Evolutionary conservation across 164 flowering plant species (phyloP).

Genomic region (Tetracentron sinense): DNA sequence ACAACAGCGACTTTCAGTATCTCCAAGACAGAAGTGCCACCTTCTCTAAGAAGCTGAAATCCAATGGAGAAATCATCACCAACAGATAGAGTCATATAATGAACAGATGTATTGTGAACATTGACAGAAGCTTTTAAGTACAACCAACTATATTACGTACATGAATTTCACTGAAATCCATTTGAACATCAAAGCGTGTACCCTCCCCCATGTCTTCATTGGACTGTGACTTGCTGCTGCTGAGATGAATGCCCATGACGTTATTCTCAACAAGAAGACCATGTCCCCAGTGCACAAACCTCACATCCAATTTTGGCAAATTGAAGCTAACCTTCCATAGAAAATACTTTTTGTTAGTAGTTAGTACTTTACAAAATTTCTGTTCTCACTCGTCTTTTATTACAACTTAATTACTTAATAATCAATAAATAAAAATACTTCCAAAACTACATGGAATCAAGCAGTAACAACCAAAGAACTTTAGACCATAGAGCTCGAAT

Average conservation of each 20-base stretch:
- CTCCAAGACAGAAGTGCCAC: constrained; percentile 70
- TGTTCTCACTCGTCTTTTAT: too few relatives aligned
- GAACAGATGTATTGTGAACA: neutral
- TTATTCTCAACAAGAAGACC: constrained; percentile 64
- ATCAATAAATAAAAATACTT: too few relatives aligned
- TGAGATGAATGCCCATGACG: constrained; percentile 79
- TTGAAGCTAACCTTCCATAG: constrained; percentile 65
- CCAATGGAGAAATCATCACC: constrained; percentile 14
- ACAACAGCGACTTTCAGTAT: constrained; percentile 75
- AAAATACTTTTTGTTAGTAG: constrained; percentile 22
- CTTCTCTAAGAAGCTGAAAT: constrained; percentile 86
- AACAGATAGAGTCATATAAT: constrained; percentile 9
- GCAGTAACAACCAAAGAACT: too few relatives aligned
- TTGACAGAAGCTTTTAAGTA: too few relatives aligned
- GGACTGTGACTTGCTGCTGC: constrained; percentile 62
- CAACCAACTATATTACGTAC: constrained; percentile 47
- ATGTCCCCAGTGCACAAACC: constrained; percentile 54
- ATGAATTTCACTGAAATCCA: constrained; percentile 98
- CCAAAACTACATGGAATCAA: too few relatives aligned
- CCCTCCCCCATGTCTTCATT: constrained; percentile 83
- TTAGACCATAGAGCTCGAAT: too few relatives aligned
- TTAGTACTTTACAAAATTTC: too few relatives aligned
- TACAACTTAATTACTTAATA: too few relatives aligned
- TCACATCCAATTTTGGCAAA: constrained; percentile 80
- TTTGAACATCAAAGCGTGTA: constrained; percentile 78